Evolutionary conservation across 176 grass and related monocot species (phyloP).

Genomic region (Microstegium vimineum): DNA sequence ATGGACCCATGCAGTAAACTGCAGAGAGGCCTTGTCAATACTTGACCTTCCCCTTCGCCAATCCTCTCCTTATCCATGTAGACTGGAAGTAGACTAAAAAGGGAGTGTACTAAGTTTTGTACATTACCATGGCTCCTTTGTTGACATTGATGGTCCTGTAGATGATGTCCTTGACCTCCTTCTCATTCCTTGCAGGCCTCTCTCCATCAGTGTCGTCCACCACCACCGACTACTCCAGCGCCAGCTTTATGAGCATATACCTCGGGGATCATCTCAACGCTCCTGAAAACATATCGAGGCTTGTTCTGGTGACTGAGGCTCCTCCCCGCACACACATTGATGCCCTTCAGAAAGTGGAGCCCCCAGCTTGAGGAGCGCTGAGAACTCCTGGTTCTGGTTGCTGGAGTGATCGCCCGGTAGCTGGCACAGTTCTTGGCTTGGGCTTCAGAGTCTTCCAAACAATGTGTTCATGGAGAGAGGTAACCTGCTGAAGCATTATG

Average conservation of each 20-base stretch:
- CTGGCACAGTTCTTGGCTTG: background rate
- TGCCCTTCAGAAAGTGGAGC: background rate
- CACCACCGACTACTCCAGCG: background rate
- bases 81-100: too few relatives aligned
- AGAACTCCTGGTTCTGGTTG: background rate
- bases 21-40: background rate
- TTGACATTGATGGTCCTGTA: background rate
- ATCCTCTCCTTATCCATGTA: background rate
- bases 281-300: background rate
- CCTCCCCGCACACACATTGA: background rate
- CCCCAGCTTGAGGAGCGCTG: background rate
- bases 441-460: background rate
- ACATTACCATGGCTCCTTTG: background rate
- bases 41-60: too few relatives aligned
- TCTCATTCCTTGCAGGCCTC: background rate
- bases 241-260: background rate
- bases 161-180: background rate
- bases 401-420: background rate
- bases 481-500: background rate
- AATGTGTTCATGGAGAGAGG: background rate
- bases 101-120: background rate
- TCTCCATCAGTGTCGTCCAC: background rate
- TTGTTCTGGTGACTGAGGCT: background rate
- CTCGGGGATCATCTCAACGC: background rate
- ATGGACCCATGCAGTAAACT: background rate